Evolutionary conservation across 352 stramenopile species (phyloP).

Genomic region (Globisporangium viniferum): DNA sequence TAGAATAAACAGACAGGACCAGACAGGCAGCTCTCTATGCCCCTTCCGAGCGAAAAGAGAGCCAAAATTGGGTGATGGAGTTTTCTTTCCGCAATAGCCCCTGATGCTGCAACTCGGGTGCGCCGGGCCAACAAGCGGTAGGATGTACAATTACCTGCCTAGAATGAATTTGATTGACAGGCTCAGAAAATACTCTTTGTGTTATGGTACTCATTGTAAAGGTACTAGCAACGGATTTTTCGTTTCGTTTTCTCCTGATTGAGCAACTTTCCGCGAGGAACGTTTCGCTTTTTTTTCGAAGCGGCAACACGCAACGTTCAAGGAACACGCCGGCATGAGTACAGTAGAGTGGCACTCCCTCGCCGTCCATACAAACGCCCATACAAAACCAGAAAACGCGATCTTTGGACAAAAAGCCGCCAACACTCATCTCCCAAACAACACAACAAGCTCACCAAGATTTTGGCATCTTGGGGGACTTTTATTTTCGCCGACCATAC

Average conservation of each 20-base stretch:
- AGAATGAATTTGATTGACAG: no score
- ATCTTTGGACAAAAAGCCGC: constrained; percentile 1
- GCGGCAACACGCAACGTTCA: constrained; percentile 14
- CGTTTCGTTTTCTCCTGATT: background rate
- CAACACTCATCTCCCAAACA: background rate
- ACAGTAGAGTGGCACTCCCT: background rate
- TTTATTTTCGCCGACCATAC: background rate
- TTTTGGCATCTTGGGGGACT: background rate
- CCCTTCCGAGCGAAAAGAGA: background rate
- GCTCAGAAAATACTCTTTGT: background rate
- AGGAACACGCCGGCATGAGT: constrained; percentile 1
- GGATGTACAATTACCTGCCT: background rate
- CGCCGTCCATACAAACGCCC: background rate
- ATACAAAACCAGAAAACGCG: constrained; percentile 1
- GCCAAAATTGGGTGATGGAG: background rate
- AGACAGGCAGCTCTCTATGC: background rate
- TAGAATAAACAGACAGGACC: background rate
- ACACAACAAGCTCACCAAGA: background rate
- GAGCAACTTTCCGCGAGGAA: background rate
- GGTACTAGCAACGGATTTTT: background rate
- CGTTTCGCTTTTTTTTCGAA: constrained; percentile 4
- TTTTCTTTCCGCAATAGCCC: background rate
- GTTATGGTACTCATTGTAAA: background rate
- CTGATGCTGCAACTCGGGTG: background rate
- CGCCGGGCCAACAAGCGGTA: background rate